Evolutionary conservation across 1,284 basidiomycete species (phyloP), one percentile per base, ranked within the genome.

Genomic region (Papiliotrema terrestris): DNA sequence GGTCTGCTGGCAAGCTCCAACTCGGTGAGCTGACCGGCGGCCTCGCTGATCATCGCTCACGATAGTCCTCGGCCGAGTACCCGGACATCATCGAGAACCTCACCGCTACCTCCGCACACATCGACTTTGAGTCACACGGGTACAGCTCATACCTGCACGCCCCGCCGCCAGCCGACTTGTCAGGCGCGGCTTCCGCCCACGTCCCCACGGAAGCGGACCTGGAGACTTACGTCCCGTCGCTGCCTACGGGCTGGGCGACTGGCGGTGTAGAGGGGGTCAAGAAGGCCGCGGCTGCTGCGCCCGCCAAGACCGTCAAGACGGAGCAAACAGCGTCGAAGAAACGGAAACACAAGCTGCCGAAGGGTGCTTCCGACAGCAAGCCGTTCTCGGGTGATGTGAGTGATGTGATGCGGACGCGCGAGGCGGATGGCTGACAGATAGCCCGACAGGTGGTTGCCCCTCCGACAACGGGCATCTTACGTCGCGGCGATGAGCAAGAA

Each of bases 31-130:
- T 47, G 13, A 1, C 41, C 11, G 35, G 25, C 20, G 20, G 17
- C 25, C 5, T 5, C 4, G 25, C 8, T 3, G 32, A 11, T n/a
- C 29, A 32, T 5, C 20, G 29, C 19, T 25, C 35, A 42, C n/a
- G 19, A 51, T 68, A 91, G 88, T 78, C 85, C 61, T 86, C 89
- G n/a, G 86, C 91, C 66, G 91, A 93, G 78, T 83, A 89, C 68
- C 83, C 86, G 8, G 91, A 93, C 69, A 85, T 93, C 67, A 79
- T 87, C 48, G 89, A 84, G 56, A 93, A 93, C 74, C 83, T 91
- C 54, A 80, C 83, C 45, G 88, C 90, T 1, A 82, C 89, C 0
- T 84, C 89, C 68, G 80, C 82, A 56, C 88, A 91, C 70, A 82
- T 89, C 55, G 86, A 89, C 66, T 93, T 93, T 77, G 82, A 90